Conservation (phyloP, 495 filamentous ascomycete genomes). For the Cenococcum geophilum region DNA sequence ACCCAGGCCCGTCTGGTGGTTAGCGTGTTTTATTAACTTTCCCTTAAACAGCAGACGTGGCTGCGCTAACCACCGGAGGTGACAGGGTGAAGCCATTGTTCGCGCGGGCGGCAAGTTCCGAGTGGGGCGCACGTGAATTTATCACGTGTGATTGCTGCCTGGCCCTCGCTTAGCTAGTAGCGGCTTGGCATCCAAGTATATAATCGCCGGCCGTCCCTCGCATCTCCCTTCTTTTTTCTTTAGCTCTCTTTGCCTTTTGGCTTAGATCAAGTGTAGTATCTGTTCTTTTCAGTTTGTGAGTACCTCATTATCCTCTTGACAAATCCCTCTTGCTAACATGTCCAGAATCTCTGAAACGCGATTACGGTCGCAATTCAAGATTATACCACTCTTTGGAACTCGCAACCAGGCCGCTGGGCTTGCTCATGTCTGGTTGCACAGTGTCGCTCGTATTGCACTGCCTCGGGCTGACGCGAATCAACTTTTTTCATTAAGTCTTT, state of each 20-base stretch:
- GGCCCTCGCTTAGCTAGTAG: neutral
- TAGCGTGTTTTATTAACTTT: no score
- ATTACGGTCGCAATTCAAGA: constrained; percentile 3
- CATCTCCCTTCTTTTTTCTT: neutral
- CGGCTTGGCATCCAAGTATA: neutral
- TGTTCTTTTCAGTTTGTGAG: no score
- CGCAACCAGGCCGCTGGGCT: neutral
- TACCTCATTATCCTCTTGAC: no score
- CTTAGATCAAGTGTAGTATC: constrained; percentile 38
- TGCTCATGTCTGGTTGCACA: constrained; percentile 5
- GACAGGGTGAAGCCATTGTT: no score
- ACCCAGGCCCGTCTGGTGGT: no score
- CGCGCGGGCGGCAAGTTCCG: neutral
- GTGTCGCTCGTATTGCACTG: constrained; percentile 14
- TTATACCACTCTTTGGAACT: constrained; percentile 7
- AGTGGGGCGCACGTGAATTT: neutral
- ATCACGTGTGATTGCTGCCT: neutral
- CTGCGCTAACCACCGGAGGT: no score
- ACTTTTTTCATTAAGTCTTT: constrained; percentile 8
- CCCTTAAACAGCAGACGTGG: no score
- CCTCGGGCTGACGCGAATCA: constrained; percentile 10
- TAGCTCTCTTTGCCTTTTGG: constrained; percentile 31
- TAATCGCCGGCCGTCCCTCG: neutral
- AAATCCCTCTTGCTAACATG: no score
- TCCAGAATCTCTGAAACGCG: constrained; percentile 9